These are phyloP conservation scores for Ophiocordyceps camponoti-rufipedis DNA, from an alignment of 2,329 filamentous ascomycete species.

Conservation along the genomic window DNA sequence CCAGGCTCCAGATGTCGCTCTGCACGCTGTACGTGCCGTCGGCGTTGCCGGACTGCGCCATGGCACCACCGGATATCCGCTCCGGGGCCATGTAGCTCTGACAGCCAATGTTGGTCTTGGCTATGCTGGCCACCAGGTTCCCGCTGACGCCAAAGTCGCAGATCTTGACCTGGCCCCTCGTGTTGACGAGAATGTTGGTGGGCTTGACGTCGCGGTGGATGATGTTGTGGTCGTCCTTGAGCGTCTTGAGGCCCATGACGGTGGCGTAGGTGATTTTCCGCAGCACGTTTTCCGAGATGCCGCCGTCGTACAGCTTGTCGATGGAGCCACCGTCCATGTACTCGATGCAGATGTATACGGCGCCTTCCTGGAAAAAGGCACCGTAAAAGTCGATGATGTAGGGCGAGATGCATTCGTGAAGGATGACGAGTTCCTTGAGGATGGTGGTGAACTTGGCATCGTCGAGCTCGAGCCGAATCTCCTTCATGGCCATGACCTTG, in stretches of 20 bases:
- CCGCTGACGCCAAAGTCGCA: conserved; percentile 97
- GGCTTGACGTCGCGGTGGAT: conserved; percentile 98
- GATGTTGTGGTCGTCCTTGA: conserved; percentile 98
- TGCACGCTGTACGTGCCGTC: conserved; percentile 93
- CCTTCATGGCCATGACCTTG: conserved; percentile 96
- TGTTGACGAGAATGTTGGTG: conserved; percentile 93
- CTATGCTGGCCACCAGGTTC: conserved; percentile 91
- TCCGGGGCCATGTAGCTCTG: conserved; percentile 99
- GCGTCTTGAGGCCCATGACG: conserved; percentile 72
- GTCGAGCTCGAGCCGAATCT: conserved; percentile 86
- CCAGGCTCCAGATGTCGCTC: conserved; percentile 94
- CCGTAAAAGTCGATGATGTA: conserved; percentile 99
- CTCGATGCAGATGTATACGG: conserved; percentile 98
- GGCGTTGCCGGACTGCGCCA: conserved; percentile 48
- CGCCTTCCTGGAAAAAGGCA: conserved; percentile 96
- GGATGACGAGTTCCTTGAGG: conserved; percentile 89
- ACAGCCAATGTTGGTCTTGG: conserved; percentile 96
- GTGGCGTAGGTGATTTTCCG: conserved; percentile 83
- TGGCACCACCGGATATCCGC: conserved; percentile 72
- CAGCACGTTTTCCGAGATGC: conserved; percentile 74
- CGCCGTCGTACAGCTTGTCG: conserved; percentile 84
- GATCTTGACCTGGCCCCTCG: conserved; percentile 82
- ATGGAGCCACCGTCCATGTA: conserved; percentile 98
- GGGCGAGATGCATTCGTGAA: conserved; percentile 86
- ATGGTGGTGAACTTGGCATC: conserved; percentile 95